Percentiles rank a stretch among this genome's conserved stretches.
Conservation (phyloP, 768 basidiomycete genomes). For the Mycena alexandri region DNA sequence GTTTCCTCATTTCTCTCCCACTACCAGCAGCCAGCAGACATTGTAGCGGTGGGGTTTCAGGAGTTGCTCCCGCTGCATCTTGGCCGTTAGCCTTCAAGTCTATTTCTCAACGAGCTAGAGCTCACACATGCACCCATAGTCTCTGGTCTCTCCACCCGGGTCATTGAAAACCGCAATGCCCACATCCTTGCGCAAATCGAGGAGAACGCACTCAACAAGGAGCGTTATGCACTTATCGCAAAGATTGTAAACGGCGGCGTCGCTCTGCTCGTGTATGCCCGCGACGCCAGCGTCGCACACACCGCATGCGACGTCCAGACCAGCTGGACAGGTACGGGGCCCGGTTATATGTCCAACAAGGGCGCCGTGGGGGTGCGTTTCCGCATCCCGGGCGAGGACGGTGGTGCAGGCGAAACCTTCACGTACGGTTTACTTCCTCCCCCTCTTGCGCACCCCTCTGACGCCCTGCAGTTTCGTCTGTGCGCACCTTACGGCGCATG, state of each 20-base stretch:
- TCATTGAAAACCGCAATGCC: conserved; percentile 75
- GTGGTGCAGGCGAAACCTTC: conserved; percentile 77
- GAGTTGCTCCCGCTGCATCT: conserved; percentile 92
- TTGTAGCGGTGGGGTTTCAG: conserved; percentile 93
- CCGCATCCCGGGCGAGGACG: conserved; percentile 70
- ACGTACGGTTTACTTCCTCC: conserved; percentile 71
- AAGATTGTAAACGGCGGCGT: conserved; percentile 89
- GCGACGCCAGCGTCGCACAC: conserved; percentile 74
- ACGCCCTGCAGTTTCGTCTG: conserved; percentile 79
- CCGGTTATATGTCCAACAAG: conserved; percentile 91
- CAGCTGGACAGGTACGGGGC: conserved; percentile 80
- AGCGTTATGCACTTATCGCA: conserved; percentile 82
- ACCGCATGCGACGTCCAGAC: conserved; percentile 76
- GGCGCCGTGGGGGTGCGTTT: conserved; percentile 93
- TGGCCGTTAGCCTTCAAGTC: conserved; percentile 61
- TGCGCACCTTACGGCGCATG: conserved; percentile 91
- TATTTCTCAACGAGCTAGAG: conserved; percentile 22
- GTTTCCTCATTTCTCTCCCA: conserved; percentile 80
- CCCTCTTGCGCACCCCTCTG: conserved; percentile 16
- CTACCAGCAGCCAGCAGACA: conserved; percentile 74
- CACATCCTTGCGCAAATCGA: conserved; percentile 85
- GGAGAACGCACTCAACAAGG: conserved; percentile 75
- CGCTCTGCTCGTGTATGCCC: conserved; percentile 88
- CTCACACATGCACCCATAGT: conserved; percentile 58
- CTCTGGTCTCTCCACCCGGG: conserved; percentile 78